Percentiles rank a stretch among this genome's conserved stretches.
Conservation (phyloP, 2,329 filamentous ascomycete species). For the Cercospora sp. region DNA sequence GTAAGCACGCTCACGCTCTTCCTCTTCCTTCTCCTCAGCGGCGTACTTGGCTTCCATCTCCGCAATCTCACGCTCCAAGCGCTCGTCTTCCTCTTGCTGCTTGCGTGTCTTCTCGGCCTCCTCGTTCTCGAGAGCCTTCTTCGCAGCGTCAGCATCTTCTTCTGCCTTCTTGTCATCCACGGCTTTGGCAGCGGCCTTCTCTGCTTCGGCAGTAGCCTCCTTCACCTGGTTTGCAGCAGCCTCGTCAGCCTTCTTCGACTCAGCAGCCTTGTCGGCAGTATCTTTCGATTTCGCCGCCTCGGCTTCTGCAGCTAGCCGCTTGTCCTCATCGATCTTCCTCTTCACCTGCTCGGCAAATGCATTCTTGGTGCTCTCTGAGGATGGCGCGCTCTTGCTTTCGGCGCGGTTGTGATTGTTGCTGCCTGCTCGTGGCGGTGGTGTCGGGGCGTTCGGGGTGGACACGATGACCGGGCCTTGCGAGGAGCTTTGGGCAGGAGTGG, state of each 20-base stretch:
- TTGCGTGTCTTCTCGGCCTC: slow-evolving; percentile 36
- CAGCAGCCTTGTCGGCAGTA: slow-evolving; percentile 49
- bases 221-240: slow-evolving; percentile 44
- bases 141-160: slow-evolving; percentile 38
- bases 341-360: slow-evolving; percentile 70
- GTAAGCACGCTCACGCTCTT: slow-evolving; percentile 43
- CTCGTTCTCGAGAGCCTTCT: slow-evolving; percentile 36
- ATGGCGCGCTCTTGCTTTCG: slow-evolving; percentile 73
- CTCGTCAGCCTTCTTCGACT: slow-evolving; percentile 40
- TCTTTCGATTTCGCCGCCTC: slow-evolving; percentile 56
- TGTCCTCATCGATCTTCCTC: slow-evolving; percentile 45
- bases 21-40: slow-evolving; percentile 26
- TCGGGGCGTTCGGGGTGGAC: slow-evolving; percentile 72
- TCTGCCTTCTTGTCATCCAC: slow-evolving; percentile 43
- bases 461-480: slow-evolving; percentile 65
- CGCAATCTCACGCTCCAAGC: slow-evolving; percentile 60
- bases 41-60: slow-evolving; percentile 54
- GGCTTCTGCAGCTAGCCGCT: slow-evolving; percentile 48
- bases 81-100: slow-evolving; percentile 46
- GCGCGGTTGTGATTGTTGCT: slow-evolving; percentile 68
- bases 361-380: slow-evolving; percentile 66
- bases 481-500: slow-evolving; percentile 57
- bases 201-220: slow-evolving; percentile 40
- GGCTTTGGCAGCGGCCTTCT: slow-evolving; percentile 52
- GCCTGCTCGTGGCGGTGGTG: slow-evolving; percentile 68